A percentile compares a stretch with the other conserved stretches of the same genome.
phyloP scores from a whole-genome alignment of 106 monocot genomes.

The Acorus gramineus region DNA sequence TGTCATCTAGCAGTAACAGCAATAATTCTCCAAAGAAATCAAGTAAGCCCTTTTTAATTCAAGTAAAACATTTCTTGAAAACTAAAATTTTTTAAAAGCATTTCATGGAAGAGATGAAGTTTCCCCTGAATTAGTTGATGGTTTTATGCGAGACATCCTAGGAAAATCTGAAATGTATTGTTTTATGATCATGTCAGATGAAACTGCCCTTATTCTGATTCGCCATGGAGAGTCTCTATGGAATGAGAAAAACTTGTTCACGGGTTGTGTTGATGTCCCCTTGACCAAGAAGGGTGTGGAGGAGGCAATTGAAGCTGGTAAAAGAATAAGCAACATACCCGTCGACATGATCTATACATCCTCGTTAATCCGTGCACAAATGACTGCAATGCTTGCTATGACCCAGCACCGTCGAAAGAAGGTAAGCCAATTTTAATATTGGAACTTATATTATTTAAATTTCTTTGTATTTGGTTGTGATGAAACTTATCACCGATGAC shows the following conservation, averaged over 20 bases:
- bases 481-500: too few species aligned
- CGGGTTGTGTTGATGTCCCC: conserved; percentile 98
- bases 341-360: conserved; percentile 89
- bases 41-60: conserved; percentile 23
- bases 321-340: conserved; percentile 90
- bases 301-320: conserved; percentile 96
- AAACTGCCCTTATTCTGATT: conserved; percentile 84
- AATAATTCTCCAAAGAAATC: conserved; percentile 43
- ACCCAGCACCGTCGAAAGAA: conserved; percentile 92
- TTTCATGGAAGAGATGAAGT: neutral
- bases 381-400: conserved; percentile 99
- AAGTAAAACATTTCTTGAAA: neutral
- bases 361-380: conserved; percentile 84
- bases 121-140: neutral
- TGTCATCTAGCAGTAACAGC: conserved; percentile 13
- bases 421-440: conserved; percentile 17
- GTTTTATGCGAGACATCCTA: neutral
- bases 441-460: too few species aligned
- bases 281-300: conserved; percentile 82
- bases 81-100: neutral
- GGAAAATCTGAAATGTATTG: neutral
- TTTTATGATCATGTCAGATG: conserved; percentile 40
- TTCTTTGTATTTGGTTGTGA: too few species aligned
- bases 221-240: conserved; percentile 96
- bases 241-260: conserved; percentile 98